phyloP scores from a whole-genome alignment of 192 early-diverging fungal species.

The Backusella psychrophila region DNA sequence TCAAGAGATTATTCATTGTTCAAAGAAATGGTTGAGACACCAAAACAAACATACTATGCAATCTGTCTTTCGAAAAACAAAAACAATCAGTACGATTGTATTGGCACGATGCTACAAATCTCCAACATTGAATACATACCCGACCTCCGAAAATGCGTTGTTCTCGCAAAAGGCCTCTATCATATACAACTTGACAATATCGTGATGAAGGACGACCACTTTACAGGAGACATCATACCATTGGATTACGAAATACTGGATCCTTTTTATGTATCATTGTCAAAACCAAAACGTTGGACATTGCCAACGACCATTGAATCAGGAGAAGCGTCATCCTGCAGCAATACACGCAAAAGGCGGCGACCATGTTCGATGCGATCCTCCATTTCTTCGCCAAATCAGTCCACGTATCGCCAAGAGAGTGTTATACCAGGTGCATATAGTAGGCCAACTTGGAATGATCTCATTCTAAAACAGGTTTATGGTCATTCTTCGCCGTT shows the following conservation, averaged over 20 bases:
- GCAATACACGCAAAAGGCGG: background rate
- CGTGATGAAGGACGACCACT: slow-evolving; percentile 39
- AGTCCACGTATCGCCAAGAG: background rate
- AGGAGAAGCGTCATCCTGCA: background rate
- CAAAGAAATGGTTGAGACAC: background rate
- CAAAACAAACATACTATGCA: slow-evolving; percentile 44
- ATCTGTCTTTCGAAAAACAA: slow-evolving; percentile 31
- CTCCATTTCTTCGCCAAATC: background rate
- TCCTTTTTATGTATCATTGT: background rate
- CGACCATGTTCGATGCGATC: slow-evolving; percentile 5
- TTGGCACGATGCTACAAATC: slow-evolving; percentile 51
- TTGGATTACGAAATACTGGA: slow-evolving; percentile 36
- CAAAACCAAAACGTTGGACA: background rate
- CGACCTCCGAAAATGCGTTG: slow-evolving; percentile 40
- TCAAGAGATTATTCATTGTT: background rate
- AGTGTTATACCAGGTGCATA: background rate
- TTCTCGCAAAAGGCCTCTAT: slow-evolving; percentile 44
- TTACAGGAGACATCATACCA: slow-evolving; percentile 39
- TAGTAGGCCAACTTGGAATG: background rate
- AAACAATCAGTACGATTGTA: slow-evolving; percentile 28
- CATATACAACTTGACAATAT: slow-evolving; percentile 38
- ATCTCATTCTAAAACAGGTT: background rate
- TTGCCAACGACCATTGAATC: background rate
- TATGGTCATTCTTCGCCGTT: background rate
- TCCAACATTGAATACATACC: slow-evolving; percentile 34